phyloP scores from a whole-genome alignment of 202 grass and related monocot genomes.

The Zoysia matrella region DNA sequence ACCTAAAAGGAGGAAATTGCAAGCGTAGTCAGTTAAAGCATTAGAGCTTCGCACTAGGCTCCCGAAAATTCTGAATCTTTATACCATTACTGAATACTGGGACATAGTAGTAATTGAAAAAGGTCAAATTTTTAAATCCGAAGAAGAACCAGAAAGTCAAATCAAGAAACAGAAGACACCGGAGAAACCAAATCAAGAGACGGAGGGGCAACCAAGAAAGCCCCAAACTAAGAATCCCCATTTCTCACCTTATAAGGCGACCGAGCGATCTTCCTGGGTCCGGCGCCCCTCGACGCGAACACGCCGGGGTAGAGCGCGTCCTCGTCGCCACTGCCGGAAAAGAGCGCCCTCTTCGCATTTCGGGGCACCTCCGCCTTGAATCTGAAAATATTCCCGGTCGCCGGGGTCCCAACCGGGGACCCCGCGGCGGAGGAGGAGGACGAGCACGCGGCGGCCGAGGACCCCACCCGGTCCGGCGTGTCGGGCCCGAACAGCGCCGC shows the following conservation, averaged over 20 bases:
- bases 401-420: conserved; percentile 48
- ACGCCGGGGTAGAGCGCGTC: conserved; percentile 65
- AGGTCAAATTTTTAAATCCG: conserved; percentile 14
- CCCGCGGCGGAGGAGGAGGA: conserved; percentile 45
- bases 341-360: conserved; percentile 60
- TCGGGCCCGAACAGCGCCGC: conserved; percentile 71
- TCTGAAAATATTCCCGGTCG: conserved; percentile 80
- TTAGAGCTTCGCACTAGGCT: not conserved
- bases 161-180: conserved; percentile 19
- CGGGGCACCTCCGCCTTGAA: conserved; percentile 89
- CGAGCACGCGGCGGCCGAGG: conserved; percentile 70
- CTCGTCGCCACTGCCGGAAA: conserved; percentile 51
- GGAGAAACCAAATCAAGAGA: conserved; percentile 24
- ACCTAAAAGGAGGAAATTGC: conserved; percentile 59
- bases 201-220: conserved; percentile 19
- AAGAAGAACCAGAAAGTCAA: not conserved
- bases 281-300: conserved; percentile 44
- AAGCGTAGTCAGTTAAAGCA: not conserved
- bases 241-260: conserved; percentile 80
- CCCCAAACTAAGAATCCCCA: conserved; percentile 9
- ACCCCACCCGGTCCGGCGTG: conserved; percentile 68
- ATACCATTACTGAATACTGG: not conserved
- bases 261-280: conserved; percentile 71
- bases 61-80: conserved; percentile 6
- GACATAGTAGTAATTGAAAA: not conserved